Conservation (phyloP, 1,139 yeast genomes). For the Taphrina deformans region DNA sequence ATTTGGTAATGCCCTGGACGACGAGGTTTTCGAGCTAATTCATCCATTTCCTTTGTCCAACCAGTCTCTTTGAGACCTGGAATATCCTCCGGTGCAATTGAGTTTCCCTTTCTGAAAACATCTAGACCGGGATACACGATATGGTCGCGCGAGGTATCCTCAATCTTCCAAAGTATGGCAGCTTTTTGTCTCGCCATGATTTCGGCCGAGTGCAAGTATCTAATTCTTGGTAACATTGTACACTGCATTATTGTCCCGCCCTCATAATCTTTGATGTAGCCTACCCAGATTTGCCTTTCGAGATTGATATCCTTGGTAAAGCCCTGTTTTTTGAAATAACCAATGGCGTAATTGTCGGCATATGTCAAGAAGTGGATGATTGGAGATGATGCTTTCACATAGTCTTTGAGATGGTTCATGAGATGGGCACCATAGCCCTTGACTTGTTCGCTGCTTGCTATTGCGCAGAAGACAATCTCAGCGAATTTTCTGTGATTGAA, state of each 20-base stretch:
- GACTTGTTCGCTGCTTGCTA: conserved; percentile 94
- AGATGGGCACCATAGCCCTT: conserved; percentile 97
- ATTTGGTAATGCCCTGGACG: conserved; percentile 92
- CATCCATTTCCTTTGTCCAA: conserved; percentile 98
- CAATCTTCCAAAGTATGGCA: conserved; percentile 80
- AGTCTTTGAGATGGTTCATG: conserved; percentile 96
- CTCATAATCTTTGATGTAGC: conserved; percentile 96
- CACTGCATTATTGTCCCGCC: conserved; percentile 99
- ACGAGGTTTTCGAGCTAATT: conserved; percentile 89
- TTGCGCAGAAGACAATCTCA: conserved; percentile 97
- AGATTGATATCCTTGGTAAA: conserved; percentile 90
- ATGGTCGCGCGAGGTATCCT: conserved; percentile 75
- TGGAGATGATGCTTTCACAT: conserved; percentile 84
- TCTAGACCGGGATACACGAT: conserved; percentile 78
- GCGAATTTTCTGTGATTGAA: conserved; percentile 89
- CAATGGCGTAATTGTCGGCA: conserved; percentile 98
- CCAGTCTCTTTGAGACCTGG: conserved; percentile 71
- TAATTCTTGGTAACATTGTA: conserved; percentile 79
- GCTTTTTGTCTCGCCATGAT: conserved; percentile 85
- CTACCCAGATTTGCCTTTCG: conserved; percentile 91
- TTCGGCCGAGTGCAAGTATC: conserved; percentile 87
- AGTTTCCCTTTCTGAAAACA: conserved; percentile 54
- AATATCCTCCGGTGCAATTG: conserved; percentile 50
- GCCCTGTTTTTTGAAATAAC: conserved; percentile 96
- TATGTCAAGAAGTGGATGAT: conserved; percentile 87